phyloP scores from a whole-genome alignment of 1,284 basidiomycete genomes.

The Coniophora puteana region DNA sequence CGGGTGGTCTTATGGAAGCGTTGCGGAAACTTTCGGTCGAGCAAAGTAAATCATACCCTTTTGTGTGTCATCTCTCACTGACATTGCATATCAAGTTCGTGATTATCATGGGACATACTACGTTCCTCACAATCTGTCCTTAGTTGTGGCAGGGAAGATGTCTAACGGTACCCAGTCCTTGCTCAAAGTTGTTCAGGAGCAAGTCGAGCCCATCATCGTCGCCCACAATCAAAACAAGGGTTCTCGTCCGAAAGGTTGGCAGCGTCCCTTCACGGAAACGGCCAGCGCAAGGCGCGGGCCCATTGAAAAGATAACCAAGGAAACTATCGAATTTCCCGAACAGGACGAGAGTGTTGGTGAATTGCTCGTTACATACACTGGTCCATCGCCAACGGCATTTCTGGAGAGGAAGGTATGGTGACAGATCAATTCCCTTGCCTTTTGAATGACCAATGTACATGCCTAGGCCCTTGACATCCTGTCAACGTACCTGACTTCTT shows the following conservation, averaged over 20 bases:
- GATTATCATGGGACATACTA: slow-evolving; percentile 92
- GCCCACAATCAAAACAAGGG: slow-evolving; percentile 70
- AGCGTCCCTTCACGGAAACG: slow-evolving; percentile 93
- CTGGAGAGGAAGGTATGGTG: slow-evolving; percentile 65
- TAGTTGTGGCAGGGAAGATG: slow-evolving; percentile 81
- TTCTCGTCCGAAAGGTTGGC: slow-evolving; percentile 77
- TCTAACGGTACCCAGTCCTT: slow-evolving; percentile 67
- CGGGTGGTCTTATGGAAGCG: slow-evolving; percentile 93
- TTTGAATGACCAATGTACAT: slow-evolving; percentile 5
- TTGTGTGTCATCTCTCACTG: not conserved
- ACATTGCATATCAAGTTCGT: slow-evolving; percentile 58
- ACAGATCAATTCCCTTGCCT: slow-evolving; percentile 8
- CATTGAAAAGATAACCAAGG: slow-evolving; percentile 52
- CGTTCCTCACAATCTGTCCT: slow-evolving; percentile 89
- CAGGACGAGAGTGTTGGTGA: slow-evolving; percentile 96
- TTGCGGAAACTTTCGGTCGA: slow-evolving; percentile 85
- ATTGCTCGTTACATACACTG: slow-evolving; percentile 77
- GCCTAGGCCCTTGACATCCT: slow-evolving; percentile 82
- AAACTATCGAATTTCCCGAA: slow-evolving; percentile 93
- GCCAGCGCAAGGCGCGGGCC: slow-evolving; percentile 62
- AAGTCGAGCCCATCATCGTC: slow-evolving; percentile 81
- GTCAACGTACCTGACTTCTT: slow-evolving; percentile 87
- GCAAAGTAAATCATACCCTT: slow-evolving; percentile 61
- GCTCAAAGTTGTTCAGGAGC: slow-evolving; percentile 72
- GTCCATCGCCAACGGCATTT: slow-evolving; percentile 73